Percentiles rank a stretch among this genome's conserved stretches.
Evolutionary conservation across 805 yeast species (phyloP).

Genomic region (Metschnikowia similis): DNA sequence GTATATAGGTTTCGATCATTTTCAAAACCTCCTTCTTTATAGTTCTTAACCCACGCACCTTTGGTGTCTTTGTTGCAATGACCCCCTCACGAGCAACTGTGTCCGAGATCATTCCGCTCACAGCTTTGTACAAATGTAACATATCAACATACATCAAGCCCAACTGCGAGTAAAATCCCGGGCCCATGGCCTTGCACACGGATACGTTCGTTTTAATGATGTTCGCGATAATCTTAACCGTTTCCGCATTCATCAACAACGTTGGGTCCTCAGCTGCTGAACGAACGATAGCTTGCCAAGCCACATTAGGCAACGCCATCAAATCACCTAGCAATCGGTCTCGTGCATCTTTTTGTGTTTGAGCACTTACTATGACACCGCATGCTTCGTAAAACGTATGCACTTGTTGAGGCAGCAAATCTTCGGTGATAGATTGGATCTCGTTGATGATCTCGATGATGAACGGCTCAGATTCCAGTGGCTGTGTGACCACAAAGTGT

Average conservation of each 20-base stretch:
- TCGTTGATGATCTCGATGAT: constrained; percentile 83
- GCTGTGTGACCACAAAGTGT: constrained; percentile 86
- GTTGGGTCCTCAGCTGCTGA: constrained; percentile 83
- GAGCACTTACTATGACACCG: constrained; percentile 89
- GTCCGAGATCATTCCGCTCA: constrained; percentile 77
- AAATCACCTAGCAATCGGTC: constrained; percentile 69
- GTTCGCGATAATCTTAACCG: constrained; percentile 89
- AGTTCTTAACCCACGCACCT: constrained; percentile 91
- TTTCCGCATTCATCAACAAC: constrained; percentile 70
- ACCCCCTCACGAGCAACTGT: constrained; percentile 76
- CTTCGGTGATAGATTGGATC: constrained; percentile 83
- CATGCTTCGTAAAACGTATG: constrained; percentile 98
- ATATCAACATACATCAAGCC: constrained; percentile 83
- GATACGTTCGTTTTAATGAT: constrained; percentile 93
- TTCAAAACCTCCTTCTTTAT: constrained; percentile 91
- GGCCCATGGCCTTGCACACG: constrained; percentile 91
- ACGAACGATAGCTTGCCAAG: constrained; percentile 87
- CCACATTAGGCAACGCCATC: constrained; percentile 89
- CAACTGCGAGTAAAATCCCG: constrained; percentile 84
- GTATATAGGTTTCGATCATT: constrained; percentile 81
- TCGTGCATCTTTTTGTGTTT: constrained; percentile 62
- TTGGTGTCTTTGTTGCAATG: constrained; percentile 91
- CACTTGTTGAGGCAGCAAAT: constrained; percentile 93
- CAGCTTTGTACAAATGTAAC: constrained; percentile 86
- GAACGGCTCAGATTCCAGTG: constrained; percentile 83